Base-by-base conservation (phyloP, 306 rosid species). In the Ammopiptanthus mongolicus region DNA sequence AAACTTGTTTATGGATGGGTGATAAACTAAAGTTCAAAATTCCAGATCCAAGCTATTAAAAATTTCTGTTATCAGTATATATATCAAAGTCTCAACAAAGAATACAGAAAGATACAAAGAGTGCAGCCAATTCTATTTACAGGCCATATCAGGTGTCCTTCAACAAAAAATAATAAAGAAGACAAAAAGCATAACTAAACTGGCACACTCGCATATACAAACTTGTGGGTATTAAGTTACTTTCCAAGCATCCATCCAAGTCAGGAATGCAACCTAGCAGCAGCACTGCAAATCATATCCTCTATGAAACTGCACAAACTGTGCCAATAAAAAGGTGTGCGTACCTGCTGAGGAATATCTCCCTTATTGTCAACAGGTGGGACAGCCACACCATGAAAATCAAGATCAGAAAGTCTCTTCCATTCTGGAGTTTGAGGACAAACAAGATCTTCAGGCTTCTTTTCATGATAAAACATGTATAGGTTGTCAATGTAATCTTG, bases 371-470 rank as follows among this genome's bases (percentile, higher is more conserved):
- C 91, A 1, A 83, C 81, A 33, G 88, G 84, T 14, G 95, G 83
- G 23, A 81, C 81, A 31, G 86, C 91, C 79, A 84, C 88, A 14
- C 89, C 88, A 59, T 85, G 84, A 69, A 85, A 90, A 85, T 87
- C 91, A 23, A 93, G 90, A 65, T 87, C 96, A 67, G 91, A 77
- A 69, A 86, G 85, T 74, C 92, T 87, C 84, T 91, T 95, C 98
- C 98, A 95, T 65, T 91, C 98, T 33, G 98, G 98, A 62, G 97
- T 91, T 69, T 78, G 67, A 29, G 97, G 98, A 72, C 96, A 95
- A 69, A 84, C 84, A 85, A 90, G 73, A 71, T 65, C 80, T 80
- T 82, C 93, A 25, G 97, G 97, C 83, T 85, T 95, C 76, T 65
- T 87, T 90, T 95, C 97, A 80, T 85, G 89, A 81, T 88, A 90